Evolutionary conservation across 78 protist genomes (phyloP), one percentile per base, ranked within the genome.

Genomic region (Anaeramoeba flamelloides): DNA sequence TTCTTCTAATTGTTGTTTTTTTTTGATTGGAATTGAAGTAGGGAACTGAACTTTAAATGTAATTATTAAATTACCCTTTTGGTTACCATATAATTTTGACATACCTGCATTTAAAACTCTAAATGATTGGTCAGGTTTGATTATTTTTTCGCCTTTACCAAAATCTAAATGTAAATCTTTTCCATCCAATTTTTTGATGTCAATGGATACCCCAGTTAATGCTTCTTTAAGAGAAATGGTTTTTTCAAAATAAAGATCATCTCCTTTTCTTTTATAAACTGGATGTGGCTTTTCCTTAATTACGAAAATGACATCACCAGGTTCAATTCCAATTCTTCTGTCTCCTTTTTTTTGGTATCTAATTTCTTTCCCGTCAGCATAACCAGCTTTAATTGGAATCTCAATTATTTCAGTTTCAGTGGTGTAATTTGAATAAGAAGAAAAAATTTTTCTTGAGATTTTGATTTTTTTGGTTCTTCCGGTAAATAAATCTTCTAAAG

Each of bases 351-450:
- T 85, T 3, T 69, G 40, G 33, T 80, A 91, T 1, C 86, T 83
- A 34, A 91, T 1, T 76, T 87, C 88, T 0, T 90, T 86, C 2
- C 91, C 91, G 12, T 38, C 81, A 81, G 86, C 85, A 89, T 86
- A 86, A 0, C 94, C 94, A 0, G 85, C 84, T 76, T 74, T 38
- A 41, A 88, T 69, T 53, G 74, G 17, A 75, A 91, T 38, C 64
- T 41, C 64, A 36, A 87, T 0, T 26, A 79, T 39, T 30, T 85
- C 53, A n/a, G n/a, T n/a, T n/a, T n/a, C n/a, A n/a, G n/a, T n/a
- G n/a, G n/a, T n/a, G n/a, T n/a, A n/a, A n/a, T n/a, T n/a, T n/a
- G n/a, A n/a, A n/a, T n/a, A n/a, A n/a, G n/a, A n/a, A n/a, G n/a
- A n/a, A n/a, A n/a, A n/a, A n/a, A n/a, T n/a, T n/a, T n/a, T n/a